Evolutionary conservation across 192 early-diverging fungal species (phyloP).

Genomic region (Backusella tarrabulga): DNA sequence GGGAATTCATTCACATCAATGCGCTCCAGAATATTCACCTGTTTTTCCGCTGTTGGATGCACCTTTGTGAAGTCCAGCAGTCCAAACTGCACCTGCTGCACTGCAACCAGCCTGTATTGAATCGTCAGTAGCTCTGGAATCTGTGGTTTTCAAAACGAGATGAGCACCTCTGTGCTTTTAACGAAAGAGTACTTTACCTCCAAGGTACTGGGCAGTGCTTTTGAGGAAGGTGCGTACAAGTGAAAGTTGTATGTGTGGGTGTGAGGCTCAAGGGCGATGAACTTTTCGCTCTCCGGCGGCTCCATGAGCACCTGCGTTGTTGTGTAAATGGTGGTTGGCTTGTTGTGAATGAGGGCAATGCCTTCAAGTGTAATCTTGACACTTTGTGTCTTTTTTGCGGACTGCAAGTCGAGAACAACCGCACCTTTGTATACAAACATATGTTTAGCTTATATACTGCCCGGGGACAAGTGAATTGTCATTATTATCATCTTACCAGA

Average conservation of each 20-base stretch:
- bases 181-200: background rate
- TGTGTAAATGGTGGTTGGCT: background rate
- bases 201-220: background rate
- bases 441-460: background rate
- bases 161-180: no score
- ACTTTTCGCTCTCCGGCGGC: background rate
- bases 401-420: background rate
- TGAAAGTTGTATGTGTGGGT: background rate
- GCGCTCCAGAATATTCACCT: background rate
- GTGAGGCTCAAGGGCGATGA: background rate
- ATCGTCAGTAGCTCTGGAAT: background rate
- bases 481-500: background rate
- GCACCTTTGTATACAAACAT: background rate
- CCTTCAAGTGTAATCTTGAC: background rate
- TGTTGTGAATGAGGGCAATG: background rate
- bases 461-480: no score
- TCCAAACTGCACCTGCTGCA: background rate
- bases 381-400: background rate
- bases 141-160: background rate
- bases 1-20: background rate
- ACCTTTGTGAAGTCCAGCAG: background rate
- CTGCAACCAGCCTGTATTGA: background rate
- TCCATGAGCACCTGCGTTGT: background rate
- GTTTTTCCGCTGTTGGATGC: background rate
- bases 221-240: background rate